Evolutionary conservation across 192 early-diverging fungal genomes (phyloP).

Genomic region (Funneliformis mosseae): DNA sequence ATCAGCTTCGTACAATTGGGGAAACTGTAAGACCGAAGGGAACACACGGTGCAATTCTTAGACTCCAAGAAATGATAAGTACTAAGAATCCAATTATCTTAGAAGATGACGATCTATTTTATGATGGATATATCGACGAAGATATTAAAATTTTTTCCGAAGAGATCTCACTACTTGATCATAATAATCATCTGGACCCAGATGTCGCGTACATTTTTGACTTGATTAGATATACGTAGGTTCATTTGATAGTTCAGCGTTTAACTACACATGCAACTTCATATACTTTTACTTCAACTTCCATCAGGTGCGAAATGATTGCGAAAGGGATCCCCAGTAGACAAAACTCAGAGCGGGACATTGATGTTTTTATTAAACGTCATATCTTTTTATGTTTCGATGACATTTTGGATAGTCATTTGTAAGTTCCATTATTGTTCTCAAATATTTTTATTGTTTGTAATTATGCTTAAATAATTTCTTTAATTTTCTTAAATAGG

Average conservation of each 20-base stretch:
- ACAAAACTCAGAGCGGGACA: conserved; percentile 34
- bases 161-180: conserved; percentile 7
- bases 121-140: neutral
- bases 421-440: conserved; percentile 15
- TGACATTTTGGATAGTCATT: conserved; percentile 30
- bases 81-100: neutral
- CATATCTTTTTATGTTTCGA: conserved; percentile 39
- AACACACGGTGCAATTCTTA: conserved; percentile 26
- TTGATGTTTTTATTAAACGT: conserved; percentile 35
- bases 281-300: conserved; percentile 23
- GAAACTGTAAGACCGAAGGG: conserved; percentile 29
- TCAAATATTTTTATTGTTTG: conserved; percentile 23
- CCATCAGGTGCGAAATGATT: conserved; percentile 33
- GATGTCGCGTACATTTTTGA: conserved; percentile 36
- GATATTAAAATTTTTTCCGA: neutral
- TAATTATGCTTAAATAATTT: conserved; percentile 25
- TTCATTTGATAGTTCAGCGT: conserved; percentile 30
- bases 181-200: conserved; percentile 8
- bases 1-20: conserved; percentile 28
- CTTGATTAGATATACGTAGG: conserved; percentile 33
- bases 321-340: conserved; percentile 21
- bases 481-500: conserved; percentile 20
- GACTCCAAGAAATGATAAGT: conserved; percentile 24
- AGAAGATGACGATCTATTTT: conserved; percentile 6
- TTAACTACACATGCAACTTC: conserved; percentile 22